Evolutionary conservation across 164 flowering plant genomes (phyloP).

Genomic region (Vitis labrusca): DNA sequence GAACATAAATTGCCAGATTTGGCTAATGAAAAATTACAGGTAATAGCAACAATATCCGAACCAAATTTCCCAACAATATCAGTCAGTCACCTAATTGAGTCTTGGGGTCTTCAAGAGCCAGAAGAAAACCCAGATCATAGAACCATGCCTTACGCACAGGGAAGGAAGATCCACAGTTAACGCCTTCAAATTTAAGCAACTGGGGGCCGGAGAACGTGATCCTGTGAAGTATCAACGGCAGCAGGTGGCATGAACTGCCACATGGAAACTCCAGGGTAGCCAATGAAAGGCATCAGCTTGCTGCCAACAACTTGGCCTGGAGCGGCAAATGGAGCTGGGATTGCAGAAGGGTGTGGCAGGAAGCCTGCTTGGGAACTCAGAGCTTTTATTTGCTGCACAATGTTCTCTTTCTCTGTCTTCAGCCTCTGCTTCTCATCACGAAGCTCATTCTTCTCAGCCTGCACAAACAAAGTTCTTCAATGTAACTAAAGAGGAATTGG

Average conservation of each 20-base stretch:
- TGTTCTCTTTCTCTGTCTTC: slow-evolving; percentile 55
- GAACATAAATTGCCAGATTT: slow-evolving; percentile 9
- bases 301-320: slow-evolving; percentile 44
- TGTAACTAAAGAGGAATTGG: neutral
- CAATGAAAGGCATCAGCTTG: slow-evolving; percentile 44
- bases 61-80: too few species aligned
- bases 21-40: slow-evolving; percentile 26
- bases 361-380: slow-evolving; percentile 38
- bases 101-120: too few species aligned
- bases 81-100: too few species aligned
- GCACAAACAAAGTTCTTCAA: neutral
- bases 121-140: too few species aligned
- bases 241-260: slow-evolving; percentile 76
- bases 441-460: slow-evolving; percentile 72
- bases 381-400: slow-evolving; percentile 50
- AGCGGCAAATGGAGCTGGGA: slow-evolving; percentile 45
- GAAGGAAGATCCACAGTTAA: neutral
- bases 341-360: slow-evolving; percentile 43
- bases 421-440: slow-evolving; percentile 65
- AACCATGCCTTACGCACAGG: neutral
- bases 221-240: slow-evolving; percentile 65
- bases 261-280: slow-evolving; percentile 67
- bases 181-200: slow-evolving; percentile 42
- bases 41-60: neutral
- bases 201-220: slow-evolving; percentile 64